These are phyloP conservation scores for Suillus sp. DNA, from an alignment of 768 basidiomycete species.

Conservation along the genomic window DNA sequence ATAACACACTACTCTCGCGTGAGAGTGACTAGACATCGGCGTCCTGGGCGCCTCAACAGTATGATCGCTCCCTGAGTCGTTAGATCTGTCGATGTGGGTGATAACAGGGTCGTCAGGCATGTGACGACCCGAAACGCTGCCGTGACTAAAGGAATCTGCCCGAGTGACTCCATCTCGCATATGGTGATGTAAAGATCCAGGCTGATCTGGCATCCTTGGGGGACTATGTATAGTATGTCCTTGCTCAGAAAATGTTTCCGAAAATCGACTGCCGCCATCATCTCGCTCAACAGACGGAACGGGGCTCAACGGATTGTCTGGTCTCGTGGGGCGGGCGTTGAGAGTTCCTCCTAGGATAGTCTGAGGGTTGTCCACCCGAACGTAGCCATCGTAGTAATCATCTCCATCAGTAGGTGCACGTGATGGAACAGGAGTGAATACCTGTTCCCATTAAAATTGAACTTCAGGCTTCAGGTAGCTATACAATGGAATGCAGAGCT, in stretches of 20 bases:
- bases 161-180: slow-evolving; percentile 15
- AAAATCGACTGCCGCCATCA: slow-evolving; percentile 20
- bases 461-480: slow-evolving; percentile 6
- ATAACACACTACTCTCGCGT: slow-evolving; percentile 29
- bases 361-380: slow-evolving; percentile 34
- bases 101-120: slow-evolving; percentile 23
- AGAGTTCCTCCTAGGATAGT: slow-evolving; percentile 35
- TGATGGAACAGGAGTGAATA: slow-evolving; percentile 37
- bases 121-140: slow-evolving; percentile 13
- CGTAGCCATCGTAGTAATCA: slow-evolving; percentile 34
- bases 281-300: slow-evolving; percentile 26
- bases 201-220: slow-evolving; percentile 28
- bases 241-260: slow-evolving; percentile 28
- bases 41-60: slow-evolving; percentile 32
- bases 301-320: slow-evolving; percentile 18
- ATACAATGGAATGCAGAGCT: slow-evolving; percentile 15
- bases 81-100: slow-evolving; percentile 23
- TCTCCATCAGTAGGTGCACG: slow-evolving; percentile 35
- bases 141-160: slow-evolving; percentile 25
- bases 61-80: slow-evolving; percentile 31
- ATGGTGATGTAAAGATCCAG: slow-evolving; percentile 12
- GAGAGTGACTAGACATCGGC: slow-evolving; percentile 24
- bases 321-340: slow-evolving; percentile 33
- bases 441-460: slow-evolving; percentile 20
- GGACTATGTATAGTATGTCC: slow-evolving; percentile 21